These are phyloP conservation scores for Claviceps sp. DNA, from an alignment of 2,329 filamentous ascomycete genomes.

Conservation along the genomic window DNA sequence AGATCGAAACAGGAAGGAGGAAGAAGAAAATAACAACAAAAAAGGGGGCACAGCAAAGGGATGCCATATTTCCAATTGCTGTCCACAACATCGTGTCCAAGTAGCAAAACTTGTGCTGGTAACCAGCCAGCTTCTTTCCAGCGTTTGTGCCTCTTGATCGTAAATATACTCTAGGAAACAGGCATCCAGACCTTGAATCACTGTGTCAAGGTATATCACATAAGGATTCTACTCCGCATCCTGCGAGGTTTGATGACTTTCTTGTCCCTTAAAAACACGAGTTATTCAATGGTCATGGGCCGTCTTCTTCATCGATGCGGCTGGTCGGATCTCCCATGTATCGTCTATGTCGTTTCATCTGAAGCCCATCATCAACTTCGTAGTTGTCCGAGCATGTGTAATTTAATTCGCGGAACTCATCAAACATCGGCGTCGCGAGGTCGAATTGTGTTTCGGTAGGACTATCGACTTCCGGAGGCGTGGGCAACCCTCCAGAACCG, in stretches of 20 bases:
- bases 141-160: background rate
- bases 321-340: slow-evolving; percentile 21
- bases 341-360: slow-evolving; percentile 22
- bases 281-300: background rate
- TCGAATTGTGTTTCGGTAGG: slow-evolving; percentile 16
- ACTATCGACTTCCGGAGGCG: slow-evolving; percentile 24
- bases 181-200: background rate
- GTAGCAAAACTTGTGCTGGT: no score
- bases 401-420: slow-evolving; percentile 15
- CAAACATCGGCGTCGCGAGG: slow-evolving; percentile 12
- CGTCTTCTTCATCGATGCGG: slow-evolving; percentile 25
- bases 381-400: slow-evolving; percentile 18
- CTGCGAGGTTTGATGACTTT: background rate
- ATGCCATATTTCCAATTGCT: background rate
- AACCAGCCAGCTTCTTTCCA: background rate
- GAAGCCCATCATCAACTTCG: slow-evolving; percentile 20
- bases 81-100: background rate
- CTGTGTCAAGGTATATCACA: background rate
- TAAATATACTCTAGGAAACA: no score
- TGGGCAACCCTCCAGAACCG: slow-evolving; percentile 17
- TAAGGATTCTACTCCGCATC: background rate
- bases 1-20: background rate
- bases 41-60: background rate
- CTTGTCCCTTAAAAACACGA: background rate
- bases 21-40: background rate